Evolutionary conservation across 2,329 filamentous ascomycete genomes (phyloP), one percentile per base, ranked within the genome.

Genomic region (Coniochaeta prunicola): DNA sequence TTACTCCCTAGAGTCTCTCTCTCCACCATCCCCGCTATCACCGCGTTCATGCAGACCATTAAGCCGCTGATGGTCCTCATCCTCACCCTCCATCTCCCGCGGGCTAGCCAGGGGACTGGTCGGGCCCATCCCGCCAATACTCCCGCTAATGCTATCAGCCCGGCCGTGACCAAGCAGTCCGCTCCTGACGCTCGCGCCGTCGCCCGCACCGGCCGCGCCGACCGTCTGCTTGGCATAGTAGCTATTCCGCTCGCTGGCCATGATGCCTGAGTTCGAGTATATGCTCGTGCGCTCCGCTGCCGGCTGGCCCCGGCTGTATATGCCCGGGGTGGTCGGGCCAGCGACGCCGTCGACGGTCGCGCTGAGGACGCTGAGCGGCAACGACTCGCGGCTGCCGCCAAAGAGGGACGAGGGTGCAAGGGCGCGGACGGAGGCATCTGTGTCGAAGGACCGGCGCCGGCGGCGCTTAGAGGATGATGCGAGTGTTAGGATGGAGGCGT

Each of bases 401-500:
- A 89, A 94, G 4, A 93, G 79, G 0, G 89, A 92, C 0, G 88
- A 91, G 0, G 90, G 90, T 1, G 91, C 89, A n/a, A 96, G 76
- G 2, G 91, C 91, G 48, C 91, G 88, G 40, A 94, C 89, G 0
- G 89, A 93, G 5, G 91, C 91, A 69, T 94, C 89, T 0, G 91
- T 94, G 71, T 94, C 91, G 73, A 93, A 86, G 31, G 89, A 92
- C 61, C 90, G 84, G 55, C 90, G 83, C 36, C 91, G 86, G 30
- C 87, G 83, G 38, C 88, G 84, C 74, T 93, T 91, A 63, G 88
- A 91, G 0, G 89, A 92, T 4, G 90, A 93, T 2, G 91, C 91
- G 15, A 96, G 79, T 0, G 91, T 96, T 61, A 96, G 75, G 64
- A 96, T 92, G 28, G 90, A 93, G 24, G 91, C 91, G 69, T 96